These are phyloP conservation scores for Chytriomyces confervae DNA, from an alignment of 192 early-diverging fungal species.

Conservation along the genomic window DNA sequence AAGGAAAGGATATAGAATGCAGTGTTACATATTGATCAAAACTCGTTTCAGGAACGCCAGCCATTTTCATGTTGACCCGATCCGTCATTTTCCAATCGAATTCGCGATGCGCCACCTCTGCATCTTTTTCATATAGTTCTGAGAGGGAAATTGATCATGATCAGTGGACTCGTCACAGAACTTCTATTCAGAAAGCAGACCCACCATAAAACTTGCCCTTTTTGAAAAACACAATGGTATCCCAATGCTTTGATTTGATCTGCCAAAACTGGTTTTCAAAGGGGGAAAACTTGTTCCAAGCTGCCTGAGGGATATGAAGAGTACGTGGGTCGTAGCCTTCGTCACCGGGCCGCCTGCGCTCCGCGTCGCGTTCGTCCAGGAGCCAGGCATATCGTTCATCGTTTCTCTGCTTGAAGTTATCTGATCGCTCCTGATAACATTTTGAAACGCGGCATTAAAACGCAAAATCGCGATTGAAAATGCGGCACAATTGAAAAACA, in stretches of 20 bases:
- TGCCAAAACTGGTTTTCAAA: conserved; percentile 99
- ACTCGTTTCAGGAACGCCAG: conserved; percentile 91
- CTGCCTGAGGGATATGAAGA: conserved; percentile 75
- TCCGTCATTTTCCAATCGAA: conserved; percentile 98
- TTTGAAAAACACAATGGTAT: conserved; percentile 97
- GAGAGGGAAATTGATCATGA: conserved; percentile 1
- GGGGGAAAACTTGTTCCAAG: conserved; percentile 87
- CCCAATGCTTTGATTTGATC: conserved; percentile 93
- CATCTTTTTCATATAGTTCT: conserved; percentile 99
- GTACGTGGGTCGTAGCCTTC: conserved; percentile 92
- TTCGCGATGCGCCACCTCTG: conserved; percentile 91
- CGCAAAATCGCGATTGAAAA: too few species aligned
- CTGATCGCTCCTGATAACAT: conserved; percentile 50
- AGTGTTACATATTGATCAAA: conserved; percentile 85
- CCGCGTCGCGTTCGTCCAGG: conserved; percentile 76
- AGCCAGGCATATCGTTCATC: conserved; percentile 88
- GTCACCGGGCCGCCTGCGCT: conserved; percentile 73
- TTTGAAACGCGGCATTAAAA: not conserved
- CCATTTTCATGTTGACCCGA: conserved; percentile 99
- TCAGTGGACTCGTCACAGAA: not conserved
- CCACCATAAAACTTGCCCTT: conserved; percentile 94
- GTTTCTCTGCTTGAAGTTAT: conserved; percentile 85
- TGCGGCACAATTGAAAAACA: not conserved
- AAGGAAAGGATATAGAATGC: conserved; percentile 20
- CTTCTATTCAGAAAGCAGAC: not conserved